Percentiles rank a stretch among this genome's conserved stretches.
phyloP scores from a whole-genome alignment of 2,329 filamentous ascomycete genomes.

The Helminthosporium solani region DNA sequence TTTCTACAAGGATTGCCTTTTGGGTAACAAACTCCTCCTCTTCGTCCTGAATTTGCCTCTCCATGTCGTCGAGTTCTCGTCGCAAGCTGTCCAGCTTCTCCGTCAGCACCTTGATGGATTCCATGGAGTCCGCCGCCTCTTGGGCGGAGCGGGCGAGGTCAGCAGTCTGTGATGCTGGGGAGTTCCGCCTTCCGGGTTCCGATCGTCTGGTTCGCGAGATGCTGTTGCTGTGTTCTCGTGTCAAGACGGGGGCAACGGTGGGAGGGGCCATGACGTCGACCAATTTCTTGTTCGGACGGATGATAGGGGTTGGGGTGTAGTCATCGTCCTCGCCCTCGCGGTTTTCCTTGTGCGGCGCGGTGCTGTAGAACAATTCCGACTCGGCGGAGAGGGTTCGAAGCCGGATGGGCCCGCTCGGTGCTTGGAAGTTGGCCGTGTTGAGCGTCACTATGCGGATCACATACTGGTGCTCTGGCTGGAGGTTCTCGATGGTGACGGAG shows the following conservation, averaged over 20 bases:
- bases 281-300: conserved; percentile 53
- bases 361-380: conserved; percentile 49
- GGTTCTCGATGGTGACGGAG: conserved; percentile 85
- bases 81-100: conserved; percentile 77
- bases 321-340: conserved; percentile 43
- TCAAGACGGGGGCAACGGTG: conserved; percentile 60
- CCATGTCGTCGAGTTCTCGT: conserved; percentile 78
- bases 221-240: conserved; percentile 65
- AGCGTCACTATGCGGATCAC: conserved; percentile 91
- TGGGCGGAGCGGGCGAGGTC: conserved; percentile 35
- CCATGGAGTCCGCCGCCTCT: conserved; percentile 43
- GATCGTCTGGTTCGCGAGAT: conserved; percentile 59
- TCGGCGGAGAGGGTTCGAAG: conserved; percentile 64
- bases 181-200: conserved; percentile 72
- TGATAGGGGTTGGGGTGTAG: conserved; percentile 53
- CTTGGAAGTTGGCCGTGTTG: conserved; percentile 88
- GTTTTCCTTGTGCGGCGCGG: conserved; percentile 53
- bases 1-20: conserved; percentile 61
- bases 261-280: conserved; percentile 64
- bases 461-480: conserved; percentile 86
- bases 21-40: conserved; percentile 52
- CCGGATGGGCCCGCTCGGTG: conserved; percentile 80
- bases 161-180: conserved; percentile 62
- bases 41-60: conserved; percentile 65
- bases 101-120: conserved; percentile 70